These are phyloP conservation scores for Chaetomium sp. DNA, from an alignment of 2,329 filamentous ascomycete genomes.

Conservation along the genomic window DNA sequence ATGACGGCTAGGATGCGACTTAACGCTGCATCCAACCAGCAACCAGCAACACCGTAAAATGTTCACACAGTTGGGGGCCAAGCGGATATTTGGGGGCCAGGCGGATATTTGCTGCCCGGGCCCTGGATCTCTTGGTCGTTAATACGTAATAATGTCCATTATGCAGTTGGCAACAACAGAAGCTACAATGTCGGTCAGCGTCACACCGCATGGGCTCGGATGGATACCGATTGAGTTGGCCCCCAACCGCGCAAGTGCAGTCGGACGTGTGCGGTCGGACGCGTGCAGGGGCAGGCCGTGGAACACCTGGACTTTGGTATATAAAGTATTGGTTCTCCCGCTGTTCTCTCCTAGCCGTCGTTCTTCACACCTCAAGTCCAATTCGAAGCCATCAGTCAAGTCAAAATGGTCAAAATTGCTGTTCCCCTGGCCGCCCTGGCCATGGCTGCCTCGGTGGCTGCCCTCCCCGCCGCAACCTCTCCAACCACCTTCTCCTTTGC, in stretches of 20 bases:
- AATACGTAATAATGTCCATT: too few relatives aligned
- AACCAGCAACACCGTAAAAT: too few relatives aligned
- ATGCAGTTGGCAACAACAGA: too few relatives aligned
- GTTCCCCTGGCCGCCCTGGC: slow-evolving; percentile 6
- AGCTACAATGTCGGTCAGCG: too few relatives aligned
- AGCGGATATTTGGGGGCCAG: too few relatives aligned
- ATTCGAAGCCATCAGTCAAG: not conserved
- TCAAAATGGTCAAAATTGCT: slow-evolving; percentile 13
- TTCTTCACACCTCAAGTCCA: slow-evolving; percentile 5
- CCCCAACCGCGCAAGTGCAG: not conserved
- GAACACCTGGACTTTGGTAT: not conserved
- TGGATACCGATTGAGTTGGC: not conserved
- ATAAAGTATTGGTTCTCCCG: not conserved
- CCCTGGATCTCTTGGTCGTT: too few relatives aligned
- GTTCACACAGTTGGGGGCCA: too few relatives aligned
- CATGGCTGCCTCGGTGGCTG: not conserved
- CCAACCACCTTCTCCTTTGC: slow-evolving; percentile 18
- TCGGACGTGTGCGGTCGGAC: not conserved
- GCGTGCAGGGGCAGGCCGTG: not conserved
- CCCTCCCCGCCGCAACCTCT: slow-evolving; percentile 1
- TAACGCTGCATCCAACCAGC: too few relatives aligned
- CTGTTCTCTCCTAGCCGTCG: not conserved
- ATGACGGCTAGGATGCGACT: too few relatives aligned
- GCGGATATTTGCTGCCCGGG: too few relatives aligned
- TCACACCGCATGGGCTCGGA: not conserved